Conservation (phyloP, 1,139 yeast genomes). For the Candida sp. region DNA sequence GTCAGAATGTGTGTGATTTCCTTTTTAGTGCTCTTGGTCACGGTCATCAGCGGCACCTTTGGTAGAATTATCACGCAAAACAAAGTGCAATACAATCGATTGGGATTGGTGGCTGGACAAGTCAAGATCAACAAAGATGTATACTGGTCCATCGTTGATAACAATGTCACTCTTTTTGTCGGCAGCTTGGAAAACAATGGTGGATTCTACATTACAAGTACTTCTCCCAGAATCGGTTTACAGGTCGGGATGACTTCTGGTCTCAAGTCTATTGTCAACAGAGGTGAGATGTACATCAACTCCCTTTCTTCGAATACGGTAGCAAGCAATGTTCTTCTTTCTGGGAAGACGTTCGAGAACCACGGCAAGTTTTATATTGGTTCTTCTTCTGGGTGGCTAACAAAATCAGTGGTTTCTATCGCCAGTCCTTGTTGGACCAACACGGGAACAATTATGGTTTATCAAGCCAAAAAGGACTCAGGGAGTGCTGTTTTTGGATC, state of each 20-base stretch:
- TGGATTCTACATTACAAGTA: background rate
- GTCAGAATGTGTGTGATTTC: background rate
- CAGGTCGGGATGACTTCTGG: background rate
- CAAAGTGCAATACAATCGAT: background rate
- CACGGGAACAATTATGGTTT: background rate
- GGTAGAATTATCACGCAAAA: background rate
- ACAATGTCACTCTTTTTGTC: background rate
- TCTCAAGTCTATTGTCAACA: background rate
- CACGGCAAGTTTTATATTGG: background rate
- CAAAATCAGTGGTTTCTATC: background rate
- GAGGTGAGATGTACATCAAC: background rate
- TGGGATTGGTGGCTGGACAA: background rate
- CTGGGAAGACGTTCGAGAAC: background rate
- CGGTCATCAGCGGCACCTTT: background rate
- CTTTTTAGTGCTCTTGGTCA: background rate
- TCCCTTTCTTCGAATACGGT: background rate
- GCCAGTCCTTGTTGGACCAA: background rate
- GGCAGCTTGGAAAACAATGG: background rate
- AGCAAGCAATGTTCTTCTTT: background rate
- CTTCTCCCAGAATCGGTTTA: background rate
- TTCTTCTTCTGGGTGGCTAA: background rate
- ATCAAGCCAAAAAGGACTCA: background rate
- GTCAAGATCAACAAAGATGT: background rate
- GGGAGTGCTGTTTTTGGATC: background rate
- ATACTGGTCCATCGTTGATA: constrained; percentile 1